Percentiles rank a stretch among this genome's conserved stretches.
These are phyloP conservation scores for Hygrophorus pudorinus DNA, from an alignment of 768 basidiomycete genomes.

Conservation along the genomic window DNA sequence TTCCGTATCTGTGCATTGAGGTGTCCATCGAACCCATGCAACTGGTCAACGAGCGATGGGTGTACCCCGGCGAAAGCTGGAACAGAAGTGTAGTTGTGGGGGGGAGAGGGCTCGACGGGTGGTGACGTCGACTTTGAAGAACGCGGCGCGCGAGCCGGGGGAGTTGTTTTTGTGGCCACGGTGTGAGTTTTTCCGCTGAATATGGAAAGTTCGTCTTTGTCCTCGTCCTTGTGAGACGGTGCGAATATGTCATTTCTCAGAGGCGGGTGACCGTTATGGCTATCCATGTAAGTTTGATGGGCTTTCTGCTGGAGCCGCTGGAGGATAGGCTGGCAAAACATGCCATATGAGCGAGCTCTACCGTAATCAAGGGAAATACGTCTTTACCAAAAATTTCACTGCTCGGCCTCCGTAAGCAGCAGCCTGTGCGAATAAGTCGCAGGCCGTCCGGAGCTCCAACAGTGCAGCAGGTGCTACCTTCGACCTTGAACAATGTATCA, in stretches of 20 bases:
- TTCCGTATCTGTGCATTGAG: constrained; percentile 41
- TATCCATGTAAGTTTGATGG: constrained; percentile 38
- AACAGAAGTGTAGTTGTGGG: constrained; percentile 21
- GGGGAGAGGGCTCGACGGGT: constrained; percentile 21
- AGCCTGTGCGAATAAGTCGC: constrained; percentile 57
- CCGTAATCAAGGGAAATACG: background rate
- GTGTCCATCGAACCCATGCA: constrained; percentile 45
- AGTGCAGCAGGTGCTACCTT: constrained; percentile 67
- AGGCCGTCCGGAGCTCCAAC: constrained; percentile 50
- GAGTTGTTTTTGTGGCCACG: constrained; percentile 33
- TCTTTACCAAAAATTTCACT: constrained; percentile 56
- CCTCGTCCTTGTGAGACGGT: constrained; percentile 27
- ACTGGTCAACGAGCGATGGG: constrained; percentile 45
- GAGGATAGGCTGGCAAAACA: constrained; percentile 46
- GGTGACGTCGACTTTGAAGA: constrained; percentile 7
- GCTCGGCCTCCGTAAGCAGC: constrained; percentile 55
- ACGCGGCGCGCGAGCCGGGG: background rate
- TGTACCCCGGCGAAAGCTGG: constrained; percentile 41
- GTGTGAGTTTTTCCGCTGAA: constrained; percentile 71
- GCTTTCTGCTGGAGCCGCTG: constrained; percentile 54
- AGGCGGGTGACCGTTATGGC: constrained; percentile 34
- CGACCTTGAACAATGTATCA: constrained; percentile 54
- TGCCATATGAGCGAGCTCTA: background rate
- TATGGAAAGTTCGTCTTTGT: constrained; percentile 63
- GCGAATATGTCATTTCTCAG: constrained; percentile 50